Evolutionary conservation across 352 stramenopile species (phyloP).

Genomic region (Globisporangium mamillatum): DNA sequence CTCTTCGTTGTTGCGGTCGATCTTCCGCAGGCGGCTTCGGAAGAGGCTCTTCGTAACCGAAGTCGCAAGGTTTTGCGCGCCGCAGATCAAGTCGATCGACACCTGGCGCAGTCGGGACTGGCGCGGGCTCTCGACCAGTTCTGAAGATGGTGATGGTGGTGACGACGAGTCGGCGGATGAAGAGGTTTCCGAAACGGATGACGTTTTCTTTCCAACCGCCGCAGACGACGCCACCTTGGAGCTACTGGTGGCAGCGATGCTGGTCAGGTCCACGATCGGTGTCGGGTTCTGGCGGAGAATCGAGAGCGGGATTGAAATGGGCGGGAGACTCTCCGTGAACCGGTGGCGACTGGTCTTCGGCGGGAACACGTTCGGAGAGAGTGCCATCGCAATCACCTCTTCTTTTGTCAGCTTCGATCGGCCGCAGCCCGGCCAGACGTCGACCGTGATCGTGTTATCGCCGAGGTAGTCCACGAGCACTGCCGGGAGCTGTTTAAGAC

Average conservation of each 20-base stretch:
- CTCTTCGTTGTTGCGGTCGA: slow-evolving; percentile 40
- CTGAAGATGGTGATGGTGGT: slow-evolving; percentile 8
- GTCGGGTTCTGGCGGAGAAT: slow-evolving; percentile 62
- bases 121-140: neutral
- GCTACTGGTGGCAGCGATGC: neutral
- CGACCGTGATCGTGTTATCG: slow-evolving; percentile 69
- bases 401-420: slow-evolving; percentile 65
- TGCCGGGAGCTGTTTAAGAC: slow-evolving; percentile 67
- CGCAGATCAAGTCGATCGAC: slow-evolving; percentile 73
- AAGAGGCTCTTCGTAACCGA: slow-evolving; percentile 75
- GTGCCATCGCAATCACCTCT: slow-evolving; percentile 80
- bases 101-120: slow-evolving; percentile 55
- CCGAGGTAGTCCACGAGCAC: slow-evolving; percentile 81
- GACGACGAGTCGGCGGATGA: neutral
- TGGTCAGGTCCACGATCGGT: slow-evolving; percentile 39
- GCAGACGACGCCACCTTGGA: slow-evolving; percentile 3
- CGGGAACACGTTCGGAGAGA: slow-evolving; percentile 79
- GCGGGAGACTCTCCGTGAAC: slow-evolving; percentile 76
- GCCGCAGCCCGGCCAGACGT: slow-evolving; percentile 77
- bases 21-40: slow-evolving; percentile 59
- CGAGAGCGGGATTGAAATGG: slow-evolving; percentile 78
- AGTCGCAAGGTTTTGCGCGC: slow-evolving; percentile 68
- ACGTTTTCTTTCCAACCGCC: slow-evolving; percentile 10
- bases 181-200: slow-evolving; percentile 4
- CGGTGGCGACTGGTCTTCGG: slow-evolving; percentile 83